phyloP scores from a whole-genome alignment of 192 early-diverging fungal species.

The Diversispora epigaea region DNA sequence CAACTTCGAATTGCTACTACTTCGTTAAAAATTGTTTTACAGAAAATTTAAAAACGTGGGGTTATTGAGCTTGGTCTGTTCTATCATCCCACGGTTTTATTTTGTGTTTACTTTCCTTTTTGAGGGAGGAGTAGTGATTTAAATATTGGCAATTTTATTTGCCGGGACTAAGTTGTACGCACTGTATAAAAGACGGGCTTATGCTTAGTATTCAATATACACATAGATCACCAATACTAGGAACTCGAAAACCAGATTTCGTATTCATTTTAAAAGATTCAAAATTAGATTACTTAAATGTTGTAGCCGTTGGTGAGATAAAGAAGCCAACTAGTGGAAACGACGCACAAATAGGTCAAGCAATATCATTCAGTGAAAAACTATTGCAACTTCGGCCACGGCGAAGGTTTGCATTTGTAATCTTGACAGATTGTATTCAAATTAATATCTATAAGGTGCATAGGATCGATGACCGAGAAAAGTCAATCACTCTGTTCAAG shows the following conservation, averaged over 20 bases:
- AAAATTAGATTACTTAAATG: constrained; percentile 5
- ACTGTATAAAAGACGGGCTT: no score
- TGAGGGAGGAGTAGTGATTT: no score
- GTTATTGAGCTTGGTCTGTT: no score
- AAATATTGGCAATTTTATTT: no score
- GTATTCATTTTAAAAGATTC: not conserved
- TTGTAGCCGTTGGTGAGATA: constrained; percentile 12
- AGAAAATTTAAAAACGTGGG: no score
- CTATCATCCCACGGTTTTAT: no score
- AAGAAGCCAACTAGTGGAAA: constrained; percentile 3
- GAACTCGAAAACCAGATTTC: constrained; percentile 25
- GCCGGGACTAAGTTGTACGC: no score
- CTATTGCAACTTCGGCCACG: constrained; percentile 13
- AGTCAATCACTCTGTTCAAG: no score
- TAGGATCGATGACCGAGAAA: not conserved
- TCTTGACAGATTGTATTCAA: constrained; percentile 10
- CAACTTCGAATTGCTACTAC: no score
- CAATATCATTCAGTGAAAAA: constrained; percentile 25
- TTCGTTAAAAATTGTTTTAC: no score
- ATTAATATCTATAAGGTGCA: not conserved
- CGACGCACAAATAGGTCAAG: constrained; percentile 25
- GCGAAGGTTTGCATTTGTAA: constrained; percentile 4
- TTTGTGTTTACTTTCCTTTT: no score
- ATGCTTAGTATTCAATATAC: constrained; percentile 12
- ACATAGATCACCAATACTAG: not conserved